These are phyloP conservation scores for Arbutus unedo DNA, from an alignment of 148 eudicot genomes.

Conservation along the genomic window DNA sequence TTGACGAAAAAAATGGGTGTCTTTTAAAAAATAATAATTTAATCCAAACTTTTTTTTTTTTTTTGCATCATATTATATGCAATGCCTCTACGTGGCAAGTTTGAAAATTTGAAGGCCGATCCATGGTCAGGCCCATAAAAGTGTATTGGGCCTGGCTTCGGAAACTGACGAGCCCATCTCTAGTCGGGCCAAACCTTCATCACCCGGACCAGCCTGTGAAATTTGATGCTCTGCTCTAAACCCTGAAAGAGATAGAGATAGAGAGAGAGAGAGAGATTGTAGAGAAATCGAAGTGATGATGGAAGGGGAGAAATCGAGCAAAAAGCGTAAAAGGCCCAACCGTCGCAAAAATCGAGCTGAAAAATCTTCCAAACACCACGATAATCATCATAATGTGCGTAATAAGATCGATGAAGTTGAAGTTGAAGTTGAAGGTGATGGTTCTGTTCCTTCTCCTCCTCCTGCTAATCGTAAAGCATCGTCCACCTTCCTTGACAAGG, in stretches of 20 bases:
- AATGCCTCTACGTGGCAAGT: background rate
- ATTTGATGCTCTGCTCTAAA: background rate
- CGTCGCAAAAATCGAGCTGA: background rate
- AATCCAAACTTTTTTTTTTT: no score
- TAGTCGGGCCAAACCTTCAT: background rate
- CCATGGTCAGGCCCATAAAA: no score
- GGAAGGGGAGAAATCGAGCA: conserved; percentile 2
- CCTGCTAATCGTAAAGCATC: background rate
- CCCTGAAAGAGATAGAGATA: background rate
- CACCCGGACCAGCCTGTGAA: background rate
- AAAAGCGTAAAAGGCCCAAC: conserved; percentile 19
- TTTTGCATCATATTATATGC: background rate
- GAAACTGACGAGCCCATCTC: background rate
- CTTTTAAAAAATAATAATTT: no score
- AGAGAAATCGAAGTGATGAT: conserved; percentile 7
- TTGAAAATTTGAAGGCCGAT: background rate
- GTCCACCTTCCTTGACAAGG: conserved; percentile 54
- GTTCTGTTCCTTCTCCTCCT: background rate
- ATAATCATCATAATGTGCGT: no score
- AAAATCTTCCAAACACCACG: background rate
- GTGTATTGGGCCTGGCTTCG: background rate
- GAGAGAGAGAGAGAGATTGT: background rate
- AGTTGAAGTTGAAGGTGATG: background rate
- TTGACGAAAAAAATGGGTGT: no score
- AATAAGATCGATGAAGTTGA: background rate